These are phyloP conservation scores for Aspergillus hortae DNA, from an alignment of 2,329 filamentous ascomycete species.

Conservation along the genomic window DNA sequence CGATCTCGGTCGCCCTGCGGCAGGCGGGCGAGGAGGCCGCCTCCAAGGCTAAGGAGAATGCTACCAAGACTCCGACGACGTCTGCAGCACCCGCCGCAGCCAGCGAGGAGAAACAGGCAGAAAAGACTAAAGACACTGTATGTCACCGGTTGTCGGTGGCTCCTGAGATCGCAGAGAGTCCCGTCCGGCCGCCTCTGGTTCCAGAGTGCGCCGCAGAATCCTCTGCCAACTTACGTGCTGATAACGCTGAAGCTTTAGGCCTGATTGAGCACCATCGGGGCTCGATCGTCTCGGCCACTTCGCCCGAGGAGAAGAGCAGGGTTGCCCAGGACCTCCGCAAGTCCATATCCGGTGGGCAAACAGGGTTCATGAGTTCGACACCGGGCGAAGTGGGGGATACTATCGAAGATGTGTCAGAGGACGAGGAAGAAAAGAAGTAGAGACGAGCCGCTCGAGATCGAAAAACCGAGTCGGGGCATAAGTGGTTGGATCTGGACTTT, in stretches of 20 bases:
- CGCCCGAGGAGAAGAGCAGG: constrained; percentile 32
- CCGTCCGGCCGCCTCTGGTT: constrained; percentile 29
- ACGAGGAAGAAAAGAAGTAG: constrained; percentile 8
- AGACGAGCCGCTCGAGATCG: background rate
- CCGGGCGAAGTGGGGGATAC: constrained; percentile 25
- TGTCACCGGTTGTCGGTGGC: constrained; percentile 27
- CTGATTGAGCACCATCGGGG: constrained; percentile 39
- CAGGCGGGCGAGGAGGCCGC: constrained; percentile 43
- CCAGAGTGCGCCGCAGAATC: constrained; percentile 36
- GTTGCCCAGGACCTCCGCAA: constrained; percentile 35
- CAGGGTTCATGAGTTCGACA: constrained; percentile 25
- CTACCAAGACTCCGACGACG: constrained; percentile 13
- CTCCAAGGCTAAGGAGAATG: constrained; percentile 33
- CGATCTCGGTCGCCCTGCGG: constrained; percentile 39
- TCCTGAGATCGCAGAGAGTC: constrained; percentile 24
- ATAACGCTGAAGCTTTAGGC: constrained; percentile 33
- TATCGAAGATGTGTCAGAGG: constrained; percentile 20
- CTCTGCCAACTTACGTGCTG: constrained; percentile 36
- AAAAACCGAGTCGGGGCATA: too few relatives aligned
- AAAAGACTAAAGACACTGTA: constrained; percentile 16
- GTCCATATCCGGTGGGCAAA: constrained; percentile 31
- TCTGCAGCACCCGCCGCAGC: constrained; percentile 10
- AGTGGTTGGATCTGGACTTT: too few relatives aligned
- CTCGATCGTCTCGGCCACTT: constrained; percentile 32
- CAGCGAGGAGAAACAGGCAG: constrained; percentile 11